Conservation (phyloP, 164 flowering plant species). For the Vitis rupestris region DNA sequence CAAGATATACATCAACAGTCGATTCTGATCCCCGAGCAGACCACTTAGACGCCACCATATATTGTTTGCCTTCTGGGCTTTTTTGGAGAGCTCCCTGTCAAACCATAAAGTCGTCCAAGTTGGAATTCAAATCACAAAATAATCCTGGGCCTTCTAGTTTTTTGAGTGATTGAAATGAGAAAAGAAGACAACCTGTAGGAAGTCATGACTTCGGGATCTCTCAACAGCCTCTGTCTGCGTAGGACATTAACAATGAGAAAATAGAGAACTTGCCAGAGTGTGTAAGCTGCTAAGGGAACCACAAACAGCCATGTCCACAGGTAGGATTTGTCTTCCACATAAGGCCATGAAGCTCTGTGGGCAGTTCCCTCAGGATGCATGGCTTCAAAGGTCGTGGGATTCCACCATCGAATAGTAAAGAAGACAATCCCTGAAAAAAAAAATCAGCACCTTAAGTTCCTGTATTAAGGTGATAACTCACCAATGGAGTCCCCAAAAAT, state of each 20-base stretch:
- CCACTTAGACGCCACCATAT: slow-evolving; percentile 95
- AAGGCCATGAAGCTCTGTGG: slow-evolving; percentile 83
- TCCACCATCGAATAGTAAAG: slow-evolving; percentile 98
- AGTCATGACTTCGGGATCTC: slow-evolving; percentile 99
- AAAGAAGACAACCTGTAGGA: slow-evolving; percentile 73
- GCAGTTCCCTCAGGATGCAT: slow-evolving; percentile 80
- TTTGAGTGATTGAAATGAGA: slow-evolving; percentile 7
- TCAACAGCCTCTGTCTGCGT: slow-evolving; percentile 80
- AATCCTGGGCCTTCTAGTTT: too few species aligned
- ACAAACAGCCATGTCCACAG: slow-evolving; percentile 87
- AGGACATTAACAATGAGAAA: slow-evolving; percentile 92
- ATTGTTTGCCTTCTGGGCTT: slow-evolving; percentile 90
- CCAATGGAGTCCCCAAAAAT: too few species aligned
- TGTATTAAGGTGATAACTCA: not conserved
- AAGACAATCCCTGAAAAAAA: slow-evolving; percentile 69
- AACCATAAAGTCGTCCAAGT: not conserved
- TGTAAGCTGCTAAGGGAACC: slow-evolving; percentile 81
- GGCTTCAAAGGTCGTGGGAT: slow-evolving; percentile 78
- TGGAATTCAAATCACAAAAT: too few species aligned
- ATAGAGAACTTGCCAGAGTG: slow-evolving; percentile 87
- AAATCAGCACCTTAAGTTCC: not conserved
- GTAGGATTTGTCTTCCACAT: slow-evolving; percentile 66
- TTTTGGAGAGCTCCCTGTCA: slow-evolving; percentile 89
- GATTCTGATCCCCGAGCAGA: slow-evolving; percentile 89
- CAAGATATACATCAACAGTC: slow-evolving; percentile 76